A percentile compares a stretch with the other conserved stretches of the same genome.
phyloP scores from a whole-genome alignment of 139 green algal species.

The Coelastrella sp. region DNA sequence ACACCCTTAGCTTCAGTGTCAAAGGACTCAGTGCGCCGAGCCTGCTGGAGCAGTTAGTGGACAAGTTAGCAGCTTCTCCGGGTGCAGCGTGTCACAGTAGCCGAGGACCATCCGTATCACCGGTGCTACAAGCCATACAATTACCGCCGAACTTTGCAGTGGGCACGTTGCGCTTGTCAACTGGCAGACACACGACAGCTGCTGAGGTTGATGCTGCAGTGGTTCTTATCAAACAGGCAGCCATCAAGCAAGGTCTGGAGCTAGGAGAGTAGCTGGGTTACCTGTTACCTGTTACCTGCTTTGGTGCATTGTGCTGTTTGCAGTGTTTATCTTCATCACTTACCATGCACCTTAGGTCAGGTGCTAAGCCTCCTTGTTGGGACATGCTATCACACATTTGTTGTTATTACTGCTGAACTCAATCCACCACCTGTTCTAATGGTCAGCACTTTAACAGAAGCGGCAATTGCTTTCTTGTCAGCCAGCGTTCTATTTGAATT shows the following conservation, averaged over 20 bases:
- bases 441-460: too few relatives aligned
- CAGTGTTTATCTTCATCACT: too few relatives aligned
- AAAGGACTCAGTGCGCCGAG: conserved; percentile 57
- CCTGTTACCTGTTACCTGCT: too few relatives aligned
- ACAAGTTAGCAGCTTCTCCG: conserved; percentile 73
- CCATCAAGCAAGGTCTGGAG: conserved; percentile 20
- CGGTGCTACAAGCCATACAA: conserved; percentile 47
- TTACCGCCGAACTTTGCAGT: conserved; percentile 55
- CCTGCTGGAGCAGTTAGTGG: conserved; percentile 63
- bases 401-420: too few relatives aligned
- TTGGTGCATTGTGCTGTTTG: too few relatives aligned
- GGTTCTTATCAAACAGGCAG: conserved; percentile 35
- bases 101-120: conserved; percentile 47
- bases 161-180: conserved; percentile 81
- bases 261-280: neutral
- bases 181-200: conserved; percentile 75
- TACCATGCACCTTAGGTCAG: too few relatives aligned
- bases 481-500: too few relatives aligned
- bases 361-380: too few relatives aligned
- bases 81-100: conserved; percentile 81
- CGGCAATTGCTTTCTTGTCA: too few relatives aligned
- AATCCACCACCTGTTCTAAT: too few relatives aligned
- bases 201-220: conserved; percentile 70
- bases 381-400: too few relatives aligned
- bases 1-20: conserved; percentile 86